Base-by-base conservation (phyloP, 306 rosid species). In the Ammopiptanthus mongolicus region DNA sequence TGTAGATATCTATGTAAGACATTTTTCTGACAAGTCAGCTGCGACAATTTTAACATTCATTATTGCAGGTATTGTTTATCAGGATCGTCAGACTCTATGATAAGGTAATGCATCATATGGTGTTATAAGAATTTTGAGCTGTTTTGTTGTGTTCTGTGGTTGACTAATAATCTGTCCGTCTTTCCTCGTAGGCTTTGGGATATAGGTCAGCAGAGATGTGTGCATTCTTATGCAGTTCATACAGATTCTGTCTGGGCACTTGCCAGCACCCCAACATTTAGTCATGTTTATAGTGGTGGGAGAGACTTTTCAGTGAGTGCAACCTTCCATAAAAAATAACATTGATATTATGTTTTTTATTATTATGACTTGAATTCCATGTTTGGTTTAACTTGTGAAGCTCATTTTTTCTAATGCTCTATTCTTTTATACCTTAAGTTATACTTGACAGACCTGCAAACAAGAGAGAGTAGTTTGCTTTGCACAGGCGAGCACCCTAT, bases 231-330 rank as follows among this genome's bases (percentile, higher is more conserved):
- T 85, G 99, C 98, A 29, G 99, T 96, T 78, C 99, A 96, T 86
- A 92, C 98, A 34, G 99, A 96, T 84, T 96, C 99, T 85, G 99
- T 96, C 66, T 96, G 99, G 99, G 91, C 99, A 69, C 98, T 96
- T 83, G 99, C 96, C 47, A 96, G 99, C 84, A 88, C 97, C 51
- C 98, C 98, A 12, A 68, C 99, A 47, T 96, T 96, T 88, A 87
- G 91, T 84, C 93, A 96, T 80, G 99, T 96, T 76, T 96, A 90
- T 81, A 96, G 99, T 74, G 98, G 99, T 75, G 99, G 99, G 58
- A 86, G 99, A 84, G 99, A 96, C 81, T 87, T 83, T 83, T 96
- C 99, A 64, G 99, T 96, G 86, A 92, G 99, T 95, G 56, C 65
- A 70, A 19, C 62, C 65, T 73, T 80, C 64, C 74, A 73, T 51